Evolutionary conservation across 1,284 basidiomycete genomes (phyloP).

Genomic region (Trichosporon inkin): DNA sequence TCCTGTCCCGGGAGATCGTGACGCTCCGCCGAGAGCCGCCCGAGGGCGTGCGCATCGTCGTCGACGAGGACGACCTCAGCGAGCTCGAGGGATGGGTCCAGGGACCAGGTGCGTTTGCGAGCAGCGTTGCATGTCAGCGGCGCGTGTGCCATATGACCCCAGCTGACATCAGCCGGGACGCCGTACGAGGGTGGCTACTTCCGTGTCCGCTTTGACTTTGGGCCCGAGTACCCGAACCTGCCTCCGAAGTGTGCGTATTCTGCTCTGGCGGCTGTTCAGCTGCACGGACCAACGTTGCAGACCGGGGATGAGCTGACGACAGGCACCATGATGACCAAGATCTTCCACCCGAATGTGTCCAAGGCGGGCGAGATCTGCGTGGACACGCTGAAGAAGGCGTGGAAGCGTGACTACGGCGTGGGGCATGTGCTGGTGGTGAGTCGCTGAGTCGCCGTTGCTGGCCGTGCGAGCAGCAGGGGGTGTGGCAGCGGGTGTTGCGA

Average conservation of each 20-base stretch:
- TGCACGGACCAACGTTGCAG: background rate
- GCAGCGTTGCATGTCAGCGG: background rate
- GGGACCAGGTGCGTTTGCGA: conserved; percentile 40
- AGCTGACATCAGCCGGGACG: conserved; percentile 62
- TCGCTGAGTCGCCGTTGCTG: conserved; percentile 11
- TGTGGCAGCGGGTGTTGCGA: background rate
- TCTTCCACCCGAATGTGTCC: conserved; percentile 95
- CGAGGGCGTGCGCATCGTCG: conserved; percentile 78
- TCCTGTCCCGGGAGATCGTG: conserved; percentile 72
- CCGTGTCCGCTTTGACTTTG: conserved; percentile 75
- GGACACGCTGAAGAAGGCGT: conserved; percentile 94
- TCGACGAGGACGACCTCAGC: conserved; percentile 66
- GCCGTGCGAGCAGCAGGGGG: background rate
- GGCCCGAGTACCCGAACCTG: conserved; percentile 78
- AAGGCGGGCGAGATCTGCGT: conserved; percentile 89
- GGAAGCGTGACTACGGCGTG: conserved; percentile 88
- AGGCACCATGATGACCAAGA: conserved; percentile 88
- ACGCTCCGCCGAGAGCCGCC: conserved; percentile 74
- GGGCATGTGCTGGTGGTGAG: conserved; percentile 72
- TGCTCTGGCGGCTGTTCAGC: background rate
- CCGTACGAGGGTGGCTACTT: conserved; percentile 92
- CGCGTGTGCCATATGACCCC: background rate
- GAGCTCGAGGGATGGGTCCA: conserved; percentile 47
- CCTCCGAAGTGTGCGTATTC: conserved; percentile 78
- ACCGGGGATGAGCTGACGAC: conserved; percentile 9